Evolutionary conservation across 768 basidiomycete genomes (phyloP), one percentile per base, ranked within the genome.

Genomic region (Lepiota venenata): DNA sequence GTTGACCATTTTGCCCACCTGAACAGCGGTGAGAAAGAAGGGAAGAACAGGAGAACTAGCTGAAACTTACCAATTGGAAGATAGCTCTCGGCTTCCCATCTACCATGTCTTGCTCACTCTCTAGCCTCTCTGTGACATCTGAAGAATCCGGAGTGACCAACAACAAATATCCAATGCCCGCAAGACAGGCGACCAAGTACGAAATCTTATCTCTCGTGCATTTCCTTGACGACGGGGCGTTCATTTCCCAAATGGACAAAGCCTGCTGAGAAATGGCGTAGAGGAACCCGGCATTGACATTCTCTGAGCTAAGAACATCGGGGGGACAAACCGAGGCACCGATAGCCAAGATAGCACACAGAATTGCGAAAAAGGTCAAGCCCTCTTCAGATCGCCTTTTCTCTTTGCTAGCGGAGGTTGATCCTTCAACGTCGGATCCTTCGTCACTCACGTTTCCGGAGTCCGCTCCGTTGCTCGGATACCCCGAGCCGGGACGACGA

Each of bases 1-100:
- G 57, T 81, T 85, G 49, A 89, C 78, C 71, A 87, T 77, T 70
- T 88, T 88, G 18, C 85, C 85, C 11, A 85, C 74, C 84, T 85
- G 59, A 2, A 8, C 2, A 14, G 37, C 27, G 18, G 35, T 18
- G 25, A 32, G 55, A 35, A 52, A 47, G 43, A 46, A 20, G 3
- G 10, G 37, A 12, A 40, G 36, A 20, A 21, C 3, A 27, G 2
- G 14, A 14, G 11, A 15, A n/a, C 6, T 29, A 4, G 40, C 4
- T n/a, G 6, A 1, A 18, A 29, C 71, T 39, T 51, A 84, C 76
- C 57, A 78, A 60, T 14, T 44, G 45, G 20, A 47, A 54, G 15
- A 54, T 47, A 7, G 25, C 52, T 10, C 45, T 36, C 20, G 52
- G 44, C 41, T 54, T 54, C 2, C 16, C 52, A n/a, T 16, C 45